These are phyloP conservation scores for Diplodia seriata DNA, from an alignment of 2,329 filamentous ascomycete genomes.

Conservation along the genomic window DNA sequence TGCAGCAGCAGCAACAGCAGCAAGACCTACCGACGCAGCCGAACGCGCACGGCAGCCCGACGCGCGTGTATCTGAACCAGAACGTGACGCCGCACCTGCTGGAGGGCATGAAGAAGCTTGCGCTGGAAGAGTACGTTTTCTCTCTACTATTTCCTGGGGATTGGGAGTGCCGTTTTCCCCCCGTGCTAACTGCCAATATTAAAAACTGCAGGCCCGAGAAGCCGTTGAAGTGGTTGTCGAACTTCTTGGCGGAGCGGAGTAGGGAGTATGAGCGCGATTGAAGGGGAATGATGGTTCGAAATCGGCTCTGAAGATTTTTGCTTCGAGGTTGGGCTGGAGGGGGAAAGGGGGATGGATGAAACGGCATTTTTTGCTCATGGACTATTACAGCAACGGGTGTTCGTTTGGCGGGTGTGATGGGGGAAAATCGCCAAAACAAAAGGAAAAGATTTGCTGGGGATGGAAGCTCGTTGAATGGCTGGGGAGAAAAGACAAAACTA, in stretches of 20 bases:
- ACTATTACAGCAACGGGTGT: neutral
- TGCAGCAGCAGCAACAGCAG: conserved; percentile 20
- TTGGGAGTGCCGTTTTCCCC: neutral
- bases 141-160: neutral
- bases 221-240: conserved; percentile 56
- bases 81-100: conserved; percentile 59
- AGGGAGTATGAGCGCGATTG: conserved; percentile 54
- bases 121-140: conserved; percentile 50
- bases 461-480: neutral
- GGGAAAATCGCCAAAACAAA: neutral
- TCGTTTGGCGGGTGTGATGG: neutral
- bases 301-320: neutral
- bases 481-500: neutral
- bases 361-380: neutral
- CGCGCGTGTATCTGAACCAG: conserved; percentile 57
- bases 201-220: conserved; percentile 52
- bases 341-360: neutral
- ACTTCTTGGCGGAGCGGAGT: conserved; percentile 57
- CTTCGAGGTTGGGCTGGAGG: neutral
- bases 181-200: neutral
- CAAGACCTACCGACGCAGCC: conserved; percentile 42
- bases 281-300: neutral
- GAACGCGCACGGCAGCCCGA: conserved; percentile 56
- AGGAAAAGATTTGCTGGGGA: neutral
- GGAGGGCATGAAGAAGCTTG: conserved; percentile 60